These are phyloP conservation scores for Exobasidium cylindrosporum DNA, from an alignment of 1,284 basidiomycete species.

Conservation along the genomic window DNA sequence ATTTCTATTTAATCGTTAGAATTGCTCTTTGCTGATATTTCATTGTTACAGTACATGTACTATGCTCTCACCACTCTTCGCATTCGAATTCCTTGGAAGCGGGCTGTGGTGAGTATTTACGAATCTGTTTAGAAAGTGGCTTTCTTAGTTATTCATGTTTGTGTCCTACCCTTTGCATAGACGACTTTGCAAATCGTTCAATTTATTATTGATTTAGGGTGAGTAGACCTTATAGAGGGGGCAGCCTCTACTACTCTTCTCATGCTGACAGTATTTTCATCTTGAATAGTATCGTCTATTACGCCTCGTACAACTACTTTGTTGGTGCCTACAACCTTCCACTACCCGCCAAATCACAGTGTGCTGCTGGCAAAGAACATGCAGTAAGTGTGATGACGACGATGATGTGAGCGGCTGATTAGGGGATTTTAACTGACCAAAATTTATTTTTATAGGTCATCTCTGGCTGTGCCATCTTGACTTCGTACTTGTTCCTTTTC, in stretches of 20 bases:
- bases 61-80: slow-evolving; percentile 47
- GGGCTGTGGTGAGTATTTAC: slow-evolving; percentile 64
- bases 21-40: no score
- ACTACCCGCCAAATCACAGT: slow-evolving; percentile 72
- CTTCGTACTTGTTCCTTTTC: slow-evolving; percentile 65
- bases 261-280: slow-evolving; percentile 26
- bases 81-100: slow-evolving; percentile 70
- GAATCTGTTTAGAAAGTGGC: no score
- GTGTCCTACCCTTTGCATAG: not conserved
- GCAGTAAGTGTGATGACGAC: slow-evolving; percentile 62
- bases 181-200: slow-evolving; percentile 85
- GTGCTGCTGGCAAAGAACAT: slow-evolving; percentile 80
- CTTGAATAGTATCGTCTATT: slow-evolving; percentile 26
- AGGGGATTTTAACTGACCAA: no score
- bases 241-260: no score
- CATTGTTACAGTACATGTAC: slow-evolving; percentile 41
- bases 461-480: slow-evolving; percentile 82
- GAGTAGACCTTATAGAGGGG: no score
- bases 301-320: slow-evolving; percentile 57
- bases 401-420: no score
- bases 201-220: slow-evolving; percentile 20
- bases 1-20: no score
- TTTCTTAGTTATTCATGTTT: no score
- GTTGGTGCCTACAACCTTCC: slow-evolving; percentile 42
- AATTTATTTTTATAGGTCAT: slow-evolving; percentile 59